These are phyloP conservation scores for Hypoxylon trugodes DNA, from an alignment of 495 filamentous ascomycete genomes.

Conservation along the genomic window DNA sequence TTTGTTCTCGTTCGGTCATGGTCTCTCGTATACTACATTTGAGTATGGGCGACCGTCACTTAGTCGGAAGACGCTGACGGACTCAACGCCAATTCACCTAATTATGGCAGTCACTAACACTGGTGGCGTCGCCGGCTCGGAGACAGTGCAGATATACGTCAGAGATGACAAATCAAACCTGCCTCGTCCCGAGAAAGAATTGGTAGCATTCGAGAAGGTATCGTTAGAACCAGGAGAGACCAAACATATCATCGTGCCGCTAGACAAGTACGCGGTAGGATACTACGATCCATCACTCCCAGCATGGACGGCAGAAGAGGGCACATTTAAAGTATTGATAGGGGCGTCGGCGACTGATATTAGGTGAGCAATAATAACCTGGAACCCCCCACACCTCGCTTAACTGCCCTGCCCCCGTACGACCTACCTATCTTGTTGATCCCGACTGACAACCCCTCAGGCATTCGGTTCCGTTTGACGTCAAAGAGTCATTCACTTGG, in stretches of 20 bases:
- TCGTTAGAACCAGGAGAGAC: conserved; percentile 73
- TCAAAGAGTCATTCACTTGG: conserved; percentile 67
- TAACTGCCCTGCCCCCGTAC: conserved; percentile 15
- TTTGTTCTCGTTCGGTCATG: conserved; percentile 83
- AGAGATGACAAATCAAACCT: conserved; percentile 61
- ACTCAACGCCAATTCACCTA: conserved; percentile 64
- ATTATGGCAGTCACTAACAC: conserved; percentile 74
- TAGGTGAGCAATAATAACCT: conserved; percentile 53
- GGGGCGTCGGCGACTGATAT: conserved; percentile 61
- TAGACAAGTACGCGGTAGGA: conserved; percentile 80
- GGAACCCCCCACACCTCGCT: conserved; percentile 27
- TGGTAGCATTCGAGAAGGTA: conserved; percentile 84
- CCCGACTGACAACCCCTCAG: conserved; percentile 45
- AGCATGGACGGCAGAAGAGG: conserved; percentile 82
- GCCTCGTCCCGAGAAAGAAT: conserved; percentile 76
- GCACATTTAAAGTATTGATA: conserved; percentile 72
- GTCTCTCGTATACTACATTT: conserved; percentile 84
- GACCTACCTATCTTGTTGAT: conserved; percentile 27
- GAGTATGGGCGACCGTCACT: conserved; percentile 69
- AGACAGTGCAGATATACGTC: conserved; percentile 84
- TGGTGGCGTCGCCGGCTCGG: conserved; percentile 69
- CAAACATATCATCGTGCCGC: conserved; percentile 66
- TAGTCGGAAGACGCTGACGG: conserved; percentile 55
- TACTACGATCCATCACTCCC: conserved; percentile 78
- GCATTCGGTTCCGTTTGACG: conserved; percentile 59